These are phyloP conservation scores for Pyrus bretschneideri DNA, from an alignment of 306 rosid species.

Conservation along the genomic window DNA sequence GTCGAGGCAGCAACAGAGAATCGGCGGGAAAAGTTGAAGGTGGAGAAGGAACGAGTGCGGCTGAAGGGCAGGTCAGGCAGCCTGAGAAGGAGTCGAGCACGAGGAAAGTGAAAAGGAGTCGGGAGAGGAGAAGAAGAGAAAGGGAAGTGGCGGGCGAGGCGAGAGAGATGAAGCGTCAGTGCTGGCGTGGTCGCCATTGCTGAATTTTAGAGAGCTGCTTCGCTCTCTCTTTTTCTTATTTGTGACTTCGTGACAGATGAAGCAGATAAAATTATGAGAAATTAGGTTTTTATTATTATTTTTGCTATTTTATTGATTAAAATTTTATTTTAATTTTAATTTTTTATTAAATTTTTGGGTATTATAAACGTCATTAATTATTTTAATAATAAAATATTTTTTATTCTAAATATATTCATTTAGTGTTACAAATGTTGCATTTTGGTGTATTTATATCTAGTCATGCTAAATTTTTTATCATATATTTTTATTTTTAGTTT, in stretches of 20 bases:
- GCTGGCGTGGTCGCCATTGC: constrained; percentile 14
- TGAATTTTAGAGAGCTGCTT: neutral
- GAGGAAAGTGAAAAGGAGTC: constrained; percentile 8
- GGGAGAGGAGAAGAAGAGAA: constrained; percentile 10
- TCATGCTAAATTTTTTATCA: no score
- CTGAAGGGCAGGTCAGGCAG: constrained; percentile 34
- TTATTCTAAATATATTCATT: no score
- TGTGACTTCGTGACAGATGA: neutral
- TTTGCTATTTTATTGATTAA: no score
- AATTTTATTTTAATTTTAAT: no score
- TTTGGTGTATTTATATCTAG: no score
- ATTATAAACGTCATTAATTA: no score
- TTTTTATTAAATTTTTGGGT: no score
- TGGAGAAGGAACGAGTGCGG: constrained; percentile 21
- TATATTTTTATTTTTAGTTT: no score
- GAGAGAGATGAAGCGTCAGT: constrained; percentile 46
- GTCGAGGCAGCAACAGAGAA: constrained; percentile 35
- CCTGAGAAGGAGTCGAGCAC: constrained; percentile 8
- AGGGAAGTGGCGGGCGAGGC: constrained; percentile 41
- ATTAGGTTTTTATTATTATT: no score
- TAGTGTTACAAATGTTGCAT: no score
- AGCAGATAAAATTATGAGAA: neutral
- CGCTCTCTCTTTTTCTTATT: neutral
- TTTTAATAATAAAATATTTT: no score
- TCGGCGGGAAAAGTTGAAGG: constrained; percentile 30